phyloP scores from a whole-genome alignment of 176 grass and related monocot genomes.

The Aegilops tauschii region DNA sequence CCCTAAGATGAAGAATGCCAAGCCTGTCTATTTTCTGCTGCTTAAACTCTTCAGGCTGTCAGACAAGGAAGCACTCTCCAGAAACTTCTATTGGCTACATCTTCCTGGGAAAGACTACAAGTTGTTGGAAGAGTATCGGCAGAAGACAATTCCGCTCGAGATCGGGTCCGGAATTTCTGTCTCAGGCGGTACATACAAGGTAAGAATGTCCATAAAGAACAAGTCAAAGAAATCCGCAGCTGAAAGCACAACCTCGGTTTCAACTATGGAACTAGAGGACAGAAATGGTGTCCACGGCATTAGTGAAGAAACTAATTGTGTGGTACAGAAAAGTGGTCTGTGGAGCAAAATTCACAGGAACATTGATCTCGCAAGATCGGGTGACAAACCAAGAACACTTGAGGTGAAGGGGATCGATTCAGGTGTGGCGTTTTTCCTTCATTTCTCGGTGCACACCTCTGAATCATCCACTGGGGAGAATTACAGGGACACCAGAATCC shows the following conservation, averaged over 20 bases:
- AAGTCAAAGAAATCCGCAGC: constrained; percentile 45
- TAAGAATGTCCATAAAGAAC: constrained; percentile 71
- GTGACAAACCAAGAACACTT: constrained; percentile 11
- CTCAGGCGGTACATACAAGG: constrained; percentile 49
- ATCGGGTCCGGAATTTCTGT: constrained; percentile 58
- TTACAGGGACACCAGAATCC: constrained; percentile 81
- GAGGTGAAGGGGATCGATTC: constrained; percentile 56
- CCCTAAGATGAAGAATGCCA: constrained; percentile 66
- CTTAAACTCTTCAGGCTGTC: constrained; percentile 78
- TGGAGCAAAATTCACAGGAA: constrained; percentile 45
- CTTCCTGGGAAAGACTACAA: constrained; percentile 79
- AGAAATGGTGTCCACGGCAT: neutral
- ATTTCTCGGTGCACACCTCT: constrained; percentile 74
- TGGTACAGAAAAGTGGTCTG: constrained; percentile 22
- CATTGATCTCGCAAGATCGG: constrained; percentile 15
- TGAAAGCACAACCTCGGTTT: constrained; percentile 4
- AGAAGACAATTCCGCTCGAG: constrained; percentile 68
- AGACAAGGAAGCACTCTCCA: constrained; percentile 59
- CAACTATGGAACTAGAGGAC: constrained; percentile 6
- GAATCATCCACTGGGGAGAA: constrained; percentile 24
- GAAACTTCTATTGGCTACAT: constrained; percentile 97
- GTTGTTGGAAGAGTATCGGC: constrained; percentile 60
- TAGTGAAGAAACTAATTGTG: neutral
- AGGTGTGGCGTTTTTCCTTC: constrained; percentile 87
- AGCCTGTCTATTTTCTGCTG: constrained; percentile 82